phyloP scores from a whole-genome alignment of 495 filamentous ascomycete species.

The Daldinia bambusicola region DNA sequence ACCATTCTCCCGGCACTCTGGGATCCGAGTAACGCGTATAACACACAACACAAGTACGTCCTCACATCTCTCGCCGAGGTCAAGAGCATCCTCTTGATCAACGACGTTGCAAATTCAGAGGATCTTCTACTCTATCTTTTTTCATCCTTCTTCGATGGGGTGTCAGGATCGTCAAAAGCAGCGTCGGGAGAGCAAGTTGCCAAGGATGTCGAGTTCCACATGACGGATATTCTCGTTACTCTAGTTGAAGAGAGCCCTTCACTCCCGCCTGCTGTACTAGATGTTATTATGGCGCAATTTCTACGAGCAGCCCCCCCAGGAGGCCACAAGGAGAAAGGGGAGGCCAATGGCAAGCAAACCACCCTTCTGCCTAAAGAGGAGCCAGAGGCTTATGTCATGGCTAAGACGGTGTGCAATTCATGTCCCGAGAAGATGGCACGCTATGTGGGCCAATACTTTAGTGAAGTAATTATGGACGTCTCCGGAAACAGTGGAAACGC shows the following conservation, averaged over 20 bases:
- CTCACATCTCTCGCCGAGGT: constrained; percentile 88
- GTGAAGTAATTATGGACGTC: constrained; percentile 91
- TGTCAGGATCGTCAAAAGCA: constrained; percentile 78
- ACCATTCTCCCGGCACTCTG: constrained; percentile 85
- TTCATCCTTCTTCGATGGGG: constrained; percentile 87
- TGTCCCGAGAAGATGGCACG: constrained; percentile 93
- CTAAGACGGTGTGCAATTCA: constrained; percentile 90
- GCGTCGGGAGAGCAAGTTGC: constrained; percentile 80
- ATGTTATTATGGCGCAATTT: constrained; percentile 95
- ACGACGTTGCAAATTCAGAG: constrained; percentile 85
- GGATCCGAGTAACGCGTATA: constrained; percentile 90
- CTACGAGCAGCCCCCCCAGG: constrained; percentile 80
- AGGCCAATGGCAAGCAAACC: constrained; percentile 67
- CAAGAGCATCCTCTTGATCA: constrained; percentile 92
- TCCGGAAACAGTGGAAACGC: constrained; percentile 65
- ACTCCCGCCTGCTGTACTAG: constrained; percentile 85
- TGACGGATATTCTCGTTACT: constrained; percentile 84
- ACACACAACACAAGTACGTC: constrained; percentile 89
- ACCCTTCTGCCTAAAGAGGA: constrained; percentile 85
- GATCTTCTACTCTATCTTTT: constrained; percentile 82
- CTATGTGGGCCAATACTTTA: constrained; percentile 95
- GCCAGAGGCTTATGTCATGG: constrained; percentile 94
- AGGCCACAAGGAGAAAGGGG: constrained; percentile 63
- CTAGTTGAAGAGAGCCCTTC: constrained; percentile 86
- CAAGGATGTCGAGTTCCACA: constrained; percentile 91